phyloP scores from a whole-genome alignment of 1,139 yeast genomes.

The Yamadazyma taylorii region DNA sequence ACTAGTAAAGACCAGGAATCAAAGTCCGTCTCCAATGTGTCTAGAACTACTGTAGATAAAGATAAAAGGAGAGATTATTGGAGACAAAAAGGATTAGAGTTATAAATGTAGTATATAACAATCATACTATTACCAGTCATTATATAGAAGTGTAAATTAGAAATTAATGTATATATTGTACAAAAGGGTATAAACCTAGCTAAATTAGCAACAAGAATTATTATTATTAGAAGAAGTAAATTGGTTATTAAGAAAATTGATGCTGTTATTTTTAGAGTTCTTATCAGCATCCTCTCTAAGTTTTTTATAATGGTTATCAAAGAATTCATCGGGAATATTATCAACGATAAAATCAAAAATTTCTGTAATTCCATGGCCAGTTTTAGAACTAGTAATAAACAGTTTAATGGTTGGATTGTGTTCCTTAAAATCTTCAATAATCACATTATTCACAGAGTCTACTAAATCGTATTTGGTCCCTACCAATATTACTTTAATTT shows the following conservation, averaged over 20 bases:
- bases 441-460: conserved; percentile 3
- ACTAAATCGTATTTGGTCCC: conserved; percentile 37
- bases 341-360: conserved; percentile 44
- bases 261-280: conserved; percentile 7
- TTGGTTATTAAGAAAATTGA: conserved; percentile 11
- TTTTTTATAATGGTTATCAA: conserved; percentile 18
- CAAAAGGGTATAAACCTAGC: neutral
- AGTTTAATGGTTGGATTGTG: conserved; percentile 16
- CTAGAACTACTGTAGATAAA: conserved; percentile 29
- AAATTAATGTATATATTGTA: conserved; percentile 1
- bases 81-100: conserved; percentile 46
- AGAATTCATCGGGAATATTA: conserved; percentile 40
- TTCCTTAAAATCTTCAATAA: conserved; percentile 12
- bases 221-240: conserved; percentile 7
- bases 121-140: too few species aligned
- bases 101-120: too few species aligned
- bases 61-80: conserved; percentile 42
- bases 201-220: conserved; percentile 12
- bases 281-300: conserved; percentile 10
- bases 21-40: conserved; percentile 14
- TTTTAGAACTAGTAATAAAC: conserved; percentile 48
- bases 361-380: conserved; percentile 42
- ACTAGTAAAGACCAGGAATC: too few species aligned
- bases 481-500: conserved; percentile 27
- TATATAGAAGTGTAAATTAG: conserved; percentile 1